A percentile compares a stretch with the other conserved stretches of the same genome.
Conservation (phyloP, 306 rosid species). For the Carpinus viminea region DNA sequence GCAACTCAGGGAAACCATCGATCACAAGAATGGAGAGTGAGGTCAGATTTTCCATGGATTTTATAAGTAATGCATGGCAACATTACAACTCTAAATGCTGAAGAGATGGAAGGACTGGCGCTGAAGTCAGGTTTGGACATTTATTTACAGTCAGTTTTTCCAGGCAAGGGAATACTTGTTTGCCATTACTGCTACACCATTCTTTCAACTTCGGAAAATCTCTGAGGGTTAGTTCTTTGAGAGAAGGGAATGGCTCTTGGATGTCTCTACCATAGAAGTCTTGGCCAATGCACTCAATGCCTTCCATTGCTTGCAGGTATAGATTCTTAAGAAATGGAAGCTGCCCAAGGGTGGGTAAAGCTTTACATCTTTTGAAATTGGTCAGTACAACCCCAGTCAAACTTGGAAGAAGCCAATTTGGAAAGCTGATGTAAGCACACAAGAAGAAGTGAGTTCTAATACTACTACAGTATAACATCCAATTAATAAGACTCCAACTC, state of each 20-base stretch:
- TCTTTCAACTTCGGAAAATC: slow-evolving; percentile 22
- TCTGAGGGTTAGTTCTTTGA: slow-evolving; percentile 21
- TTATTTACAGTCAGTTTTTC: slow-evolving; percentile 13
- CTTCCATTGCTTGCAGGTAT: slow-evolving; percentile 26
- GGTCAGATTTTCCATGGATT: slow-evolving; percentile 8
- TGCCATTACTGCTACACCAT: slow-evolving; percentile 13
- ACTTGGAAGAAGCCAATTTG: slow-evolving; percentile 24
- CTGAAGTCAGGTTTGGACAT: slow-evolving; percentile 11
- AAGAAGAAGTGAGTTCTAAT: too few species aligned
- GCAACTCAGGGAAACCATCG: slow-evolving; percentile 15
- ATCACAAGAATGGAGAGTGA: slow-evolving; percentile 24
- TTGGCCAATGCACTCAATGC: slow-evolving; percentile 10
- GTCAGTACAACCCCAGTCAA: slow-evolving; percentile 22
- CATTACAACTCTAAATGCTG: slow-evolving; percentile 11
- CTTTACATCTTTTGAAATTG: slow-evolving; percentile 23
- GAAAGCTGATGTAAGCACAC: slow-evolving; percentile 6
- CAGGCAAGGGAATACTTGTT: slow-evolving; percentile 9
- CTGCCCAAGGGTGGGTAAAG: slow-evolving; percentile 19
- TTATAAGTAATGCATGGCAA: slow-evolving; percentile 3
- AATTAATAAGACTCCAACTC: too few species aligned
- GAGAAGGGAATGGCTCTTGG: slow-evolving; percentile 5
- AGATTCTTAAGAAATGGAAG: slow-evolving; percentile 24
- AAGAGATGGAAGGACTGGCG: slow-evolving; percentile 26
- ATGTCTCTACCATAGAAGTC: slow-evolving; percentile 13
- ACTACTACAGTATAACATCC: too few species aligned